A percentile compares a stretch with the other conserved stretches of the same genome.
These are phyloP conservation scores for Alliaria petiolata DNA, from an alignment of 345 rosid species.

Conservation along the genomic window DNA sequence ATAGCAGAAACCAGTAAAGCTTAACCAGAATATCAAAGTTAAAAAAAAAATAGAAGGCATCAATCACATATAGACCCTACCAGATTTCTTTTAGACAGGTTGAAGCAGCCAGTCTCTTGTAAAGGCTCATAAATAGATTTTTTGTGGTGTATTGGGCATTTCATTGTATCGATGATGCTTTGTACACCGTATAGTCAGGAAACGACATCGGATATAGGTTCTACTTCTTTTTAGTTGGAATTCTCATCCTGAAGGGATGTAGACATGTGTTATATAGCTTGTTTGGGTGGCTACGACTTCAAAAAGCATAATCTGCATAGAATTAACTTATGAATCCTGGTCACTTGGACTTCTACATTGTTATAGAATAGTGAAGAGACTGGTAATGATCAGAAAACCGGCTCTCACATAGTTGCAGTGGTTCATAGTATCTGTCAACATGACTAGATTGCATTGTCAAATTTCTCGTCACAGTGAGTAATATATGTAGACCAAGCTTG, in stretches of 20 bases:
- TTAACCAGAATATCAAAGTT: too few relatives aligned
- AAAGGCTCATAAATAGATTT: not conserved
- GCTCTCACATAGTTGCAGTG: constrained; percentile 38
- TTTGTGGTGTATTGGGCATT: not conserved
- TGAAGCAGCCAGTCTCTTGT: not conserved
- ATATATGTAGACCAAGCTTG: not conserved
- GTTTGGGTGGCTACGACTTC: constrained; percentile 10
- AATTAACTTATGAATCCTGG: too few relatives aligned
- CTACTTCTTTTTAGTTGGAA: not conserved
- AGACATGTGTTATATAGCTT: not conserved
- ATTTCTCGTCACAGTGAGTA: not conserved
- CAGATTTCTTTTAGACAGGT: not conserved
- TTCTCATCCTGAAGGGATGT: not conserved
- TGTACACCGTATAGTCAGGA: not conserved
- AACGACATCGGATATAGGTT: not conserved
- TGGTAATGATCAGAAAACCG: constrained; percentile 63
- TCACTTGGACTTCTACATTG: not conserved
- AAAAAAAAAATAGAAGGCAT: too few relatives aligned
- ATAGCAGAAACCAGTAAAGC: too few relatives aligned
- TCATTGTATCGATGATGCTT: not conserved
- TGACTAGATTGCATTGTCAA: not conserved
- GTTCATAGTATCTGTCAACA: constrained; percentile 50
- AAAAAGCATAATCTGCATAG: constrained; percentile 30
- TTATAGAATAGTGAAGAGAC: constrained; percentile 56
- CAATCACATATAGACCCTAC: too few relatives aligned